Evolutionary conservation across 495 filamentous ascomycete genomes (phyloP), one percentile per base, ranked within the genome.

Genomic region (Daldinia childiae): DNA sequence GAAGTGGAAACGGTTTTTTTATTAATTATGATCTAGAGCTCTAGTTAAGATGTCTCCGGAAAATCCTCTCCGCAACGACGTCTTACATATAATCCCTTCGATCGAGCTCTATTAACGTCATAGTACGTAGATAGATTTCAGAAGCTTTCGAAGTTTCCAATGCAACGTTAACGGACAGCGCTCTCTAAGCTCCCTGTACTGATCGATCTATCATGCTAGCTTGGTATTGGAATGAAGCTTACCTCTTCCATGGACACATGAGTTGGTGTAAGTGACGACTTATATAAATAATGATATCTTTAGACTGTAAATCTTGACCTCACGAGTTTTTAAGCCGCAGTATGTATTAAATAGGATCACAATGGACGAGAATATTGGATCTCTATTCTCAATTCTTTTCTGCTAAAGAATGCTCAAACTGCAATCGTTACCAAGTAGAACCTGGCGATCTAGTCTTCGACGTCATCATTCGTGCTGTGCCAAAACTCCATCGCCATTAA

Each of bases 391-490:
- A 34, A 0, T 30, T 12, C 11, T 38, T 51, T 15, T 17, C 43
- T 11, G 6, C 30, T 26, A 62, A 68, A 62, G 56, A 63, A 74
- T 76, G 71, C 21, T 71, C 14, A 62, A 66, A 61, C 48, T 57
- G 36, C 65, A 29, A 27, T 21, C 30, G 19, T 17, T 66, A 1
- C 19, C 57, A 11, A 70, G 29, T 32, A 62, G 58, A 68, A 64
- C 11, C 38, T 65, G 51, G 29, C 64, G 56, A 45, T 36, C 54
- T 34, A 64, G 41, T 69, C 66, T 66, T 43, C 61, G 65, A 75
- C 75, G 75, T 77, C 75, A 75, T 73, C 50, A 61, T 36, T 69
- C 48, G 6, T 8, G 14, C 30, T 21, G 36, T 17, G 9, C 41
- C 29, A 58, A 59, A 15, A 19, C 57, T 48, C 57, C 24, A 45